These are phyloP conservation scores for Linderina pennispora DNA, from an alignment of 192 early-diverging fungal genomes.

Conservation along the genomic window DNA sequence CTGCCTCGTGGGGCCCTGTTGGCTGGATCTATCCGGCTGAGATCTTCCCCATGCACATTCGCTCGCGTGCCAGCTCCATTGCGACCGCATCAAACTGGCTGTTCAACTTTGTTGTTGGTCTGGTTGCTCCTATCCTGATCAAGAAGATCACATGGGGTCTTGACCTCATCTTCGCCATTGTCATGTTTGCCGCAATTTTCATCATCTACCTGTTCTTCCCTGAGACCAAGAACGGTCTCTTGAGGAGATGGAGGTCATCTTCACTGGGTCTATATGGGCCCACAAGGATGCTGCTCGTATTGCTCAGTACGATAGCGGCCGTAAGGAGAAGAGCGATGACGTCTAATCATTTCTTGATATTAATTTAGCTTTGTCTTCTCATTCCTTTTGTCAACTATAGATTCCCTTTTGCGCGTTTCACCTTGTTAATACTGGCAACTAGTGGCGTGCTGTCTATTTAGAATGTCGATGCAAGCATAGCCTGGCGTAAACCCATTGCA, in stretches of 20 bases:
- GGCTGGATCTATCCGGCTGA: conserved; percentile 91
- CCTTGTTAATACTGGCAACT: no score
- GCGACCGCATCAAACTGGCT: conserved; percentile 90
- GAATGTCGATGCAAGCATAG: no score
- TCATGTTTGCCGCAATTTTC: conserved; percentile 53
- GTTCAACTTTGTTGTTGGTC: conserved; percentile 73
- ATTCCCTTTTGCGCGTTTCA: no score
- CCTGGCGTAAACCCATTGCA: no score
- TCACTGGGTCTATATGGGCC: conserved; percentile 41
- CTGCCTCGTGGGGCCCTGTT: conserved; percentile 87
- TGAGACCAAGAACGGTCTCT: conserved; percentile 81
- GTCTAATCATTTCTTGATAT: no score
- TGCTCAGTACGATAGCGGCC: conserved; percentile 24
- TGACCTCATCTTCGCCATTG: conserved; percentile 67
- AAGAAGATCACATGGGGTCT: conserved; percentile 58
- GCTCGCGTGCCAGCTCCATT: conserved; percentile 78
- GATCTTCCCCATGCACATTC: conserved; percentile 85
- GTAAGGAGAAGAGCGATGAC: no score
- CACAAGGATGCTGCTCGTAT: conserved; percentile 36
- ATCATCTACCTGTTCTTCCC: conserved; percentile 68
- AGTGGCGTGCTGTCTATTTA: no score
- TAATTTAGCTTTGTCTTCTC: no score
- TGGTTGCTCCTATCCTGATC: conserved; percentile 67
- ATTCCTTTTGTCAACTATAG: no score
- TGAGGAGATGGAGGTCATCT: conserved; percentile 84